Conservation (phyloP, 345 rosid species). For the Aquilaria malaccensis region DNA sequence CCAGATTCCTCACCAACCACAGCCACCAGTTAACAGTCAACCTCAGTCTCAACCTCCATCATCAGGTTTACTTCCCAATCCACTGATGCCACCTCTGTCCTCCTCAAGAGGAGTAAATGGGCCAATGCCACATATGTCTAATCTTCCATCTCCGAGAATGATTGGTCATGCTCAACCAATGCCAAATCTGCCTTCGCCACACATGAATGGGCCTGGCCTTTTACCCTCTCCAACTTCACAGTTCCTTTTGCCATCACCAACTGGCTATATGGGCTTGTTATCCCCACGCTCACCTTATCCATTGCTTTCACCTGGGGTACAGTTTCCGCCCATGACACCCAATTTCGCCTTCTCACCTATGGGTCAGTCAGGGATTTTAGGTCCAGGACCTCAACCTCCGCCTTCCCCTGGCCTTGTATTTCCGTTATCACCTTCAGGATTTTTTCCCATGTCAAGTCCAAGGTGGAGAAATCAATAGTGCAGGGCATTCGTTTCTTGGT, state of each 20-base stretch:
- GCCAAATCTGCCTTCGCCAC: slow-evolving; percentile 47
- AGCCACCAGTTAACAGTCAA: slow-evolving; percentile 18
- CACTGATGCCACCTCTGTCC: slow-evolving; percentile 33
- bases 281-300: slow-evolving; percentile 79
- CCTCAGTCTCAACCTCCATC: slow-evolving; percentile 22
- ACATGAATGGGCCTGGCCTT: slow-evolving; percentile 49
- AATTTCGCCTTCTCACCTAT: slow-evolving; percentile 66
- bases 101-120: slow-evolving; percentile 56
- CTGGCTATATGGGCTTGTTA: slow-evolving; percentile 45
- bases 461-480: slow-evolving; percentile 60
- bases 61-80: slow-evolving; percentile 45
- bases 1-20: slow-evolving; percentile 29
- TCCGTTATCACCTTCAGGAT: slow-evolving; percentile 69
- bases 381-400: slow-evolving; percentile 74
- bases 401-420: slow-evolving; percentile 61
- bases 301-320: slow-evolving; percentile 64
- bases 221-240: slow-evolving; percentile 83
- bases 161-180: slow-evolving; percentile 35
- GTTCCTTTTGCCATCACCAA: slow-evolving; percentile 69
- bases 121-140: slow-evolving; percentile 37
- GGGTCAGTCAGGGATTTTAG: slow-evolving; percentile 60
- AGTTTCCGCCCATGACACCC: slow-evolving; percentile 70
- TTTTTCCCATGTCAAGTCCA: slow-evolving; percentile 72
- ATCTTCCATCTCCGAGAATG: slow-evolving; percentile 41
- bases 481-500: slow-evolving; percentile 9